Base-by-base conservation (phyloP, 345 rosid genomes). In the Bruguiera parviflora region DNA sequence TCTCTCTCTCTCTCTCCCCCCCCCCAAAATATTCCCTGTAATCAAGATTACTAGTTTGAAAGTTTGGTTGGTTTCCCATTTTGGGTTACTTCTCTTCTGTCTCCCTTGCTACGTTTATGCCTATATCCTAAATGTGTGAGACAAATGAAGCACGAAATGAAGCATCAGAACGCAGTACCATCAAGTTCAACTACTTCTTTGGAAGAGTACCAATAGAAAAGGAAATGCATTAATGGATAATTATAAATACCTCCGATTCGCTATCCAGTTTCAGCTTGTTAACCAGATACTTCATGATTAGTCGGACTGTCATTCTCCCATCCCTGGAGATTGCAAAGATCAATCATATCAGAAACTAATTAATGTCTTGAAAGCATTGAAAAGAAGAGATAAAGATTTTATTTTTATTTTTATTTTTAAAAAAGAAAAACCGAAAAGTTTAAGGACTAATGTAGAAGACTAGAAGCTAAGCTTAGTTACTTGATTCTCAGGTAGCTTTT, bases 401-500 rank as follows among this genome's bases (percentile, higher is more conserved):
- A 5, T 35, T 6, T n/a, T n/a, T n/a, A n/a, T n/a, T n/a, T n/a
- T 6, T 35, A 4, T 6, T 35, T 35, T 5, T n/a, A n/a, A 27
- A 25, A 20, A 39, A 6, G 18, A n/a, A 51, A 6, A 16, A 58
- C 22, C 25, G 58, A 8, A 56, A 56, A 24, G 18, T 16, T 8
- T 24, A 16, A 56, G 18, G 59, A 27, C 13, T 10, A 24, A 56
- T 56, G 4, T 55, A 57, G 18, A 2, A 31, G 35, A 55, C 27
- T 27, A 66, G 53, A 69, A 35, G 68, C 39, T 31, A 60, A 8
- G 16, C 18, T 29, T 63, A 63, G 65, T 81, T 84, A 96, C 99
- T 92, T 96, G 96, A 96, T 96, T 84, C 99, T 87, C 66, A 96
- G 86, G 87, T 85, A 92, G 92, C 96, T 86, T 87, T 90, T 92